These are phyloP conservation scores for Penicillium dipodomyicola DNA, from an alignment of 495 filamentous ascomycete genomes.

Conservation along the genomic window DNA sequence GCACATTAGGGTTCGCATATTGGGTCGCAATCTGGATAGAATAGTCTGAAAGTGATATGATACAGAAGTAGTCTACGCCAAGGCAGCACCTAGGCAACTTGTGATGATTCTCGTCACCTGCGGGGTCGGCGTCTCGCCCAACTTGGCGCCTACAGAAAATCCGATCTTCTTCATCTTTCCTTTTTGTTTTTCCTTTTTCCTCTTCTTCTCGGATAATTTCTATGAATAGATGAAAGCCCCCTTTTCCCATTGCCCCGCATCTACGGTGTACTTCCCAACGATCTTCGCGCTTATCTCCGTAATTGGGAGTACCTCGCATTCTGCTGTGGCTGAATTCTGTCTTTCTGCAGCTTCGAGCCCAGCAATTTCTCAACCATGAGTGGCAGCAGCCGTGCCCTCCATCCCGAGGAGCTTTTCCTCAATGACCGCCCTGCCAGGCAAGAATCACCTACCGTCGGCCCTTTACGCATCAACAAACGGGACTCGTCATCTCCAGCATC, in stretches of 20 bases:
- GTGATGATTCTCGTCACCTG: slow-evolving; percentile 22
- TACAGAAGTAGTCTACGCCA: neutral
- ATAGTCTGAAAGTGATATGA: too few relatives aligned
- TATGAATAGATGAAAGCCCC: slow-evolving; percentile 12
- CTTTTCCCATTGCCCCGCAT: slow-evolving; percentile 9
- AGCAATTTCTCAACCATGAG: slow-evolving; percentile 30
- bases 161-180: slow-evolving; percentile 3
- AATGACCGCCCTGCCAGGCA: slow-evolving; percentile 42
- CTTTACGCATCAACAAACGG: slow-evolving; percentile 80
- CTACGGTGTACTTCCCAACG: neutral
- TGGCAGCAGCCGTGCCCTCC: slow-evolving; percentile 51
- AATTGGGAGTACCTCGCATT: slow-evolving; percentile 12
- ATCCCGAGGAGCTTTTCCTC: slow-evolving; percentile 74
- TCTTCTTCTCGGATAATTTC: slow-evolving; percentile 6
- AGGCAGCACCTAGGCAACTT: slow-evolving; percentile 22
- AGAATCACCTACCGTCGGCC: slow-evolving; percentile 73
- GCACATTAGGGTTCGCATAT: too few relatives aligned
- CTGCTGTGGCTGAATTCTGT: slow-evolving; percentile 16
- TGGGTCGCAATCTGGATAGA: too few relatives aligned
- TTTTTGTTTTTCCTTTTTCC: slow-evolving; percentile 1
- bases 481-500: slow-evolving; percentile 44
- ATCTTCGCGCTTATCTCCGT: slow-evolving; percentile 23
- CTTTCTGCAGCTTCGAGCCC: slow-evolving; percentile 18
- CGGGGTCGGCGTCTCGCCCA: slow-evolving; percentile 25
- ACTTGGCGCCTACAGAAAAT: slow-evolving; percentile 18